These are phyloP conservation scores for Plectranthus barbatus DNA, from an alignment of 257 asterid genomes.

Conservation along the genomic window DNA sequence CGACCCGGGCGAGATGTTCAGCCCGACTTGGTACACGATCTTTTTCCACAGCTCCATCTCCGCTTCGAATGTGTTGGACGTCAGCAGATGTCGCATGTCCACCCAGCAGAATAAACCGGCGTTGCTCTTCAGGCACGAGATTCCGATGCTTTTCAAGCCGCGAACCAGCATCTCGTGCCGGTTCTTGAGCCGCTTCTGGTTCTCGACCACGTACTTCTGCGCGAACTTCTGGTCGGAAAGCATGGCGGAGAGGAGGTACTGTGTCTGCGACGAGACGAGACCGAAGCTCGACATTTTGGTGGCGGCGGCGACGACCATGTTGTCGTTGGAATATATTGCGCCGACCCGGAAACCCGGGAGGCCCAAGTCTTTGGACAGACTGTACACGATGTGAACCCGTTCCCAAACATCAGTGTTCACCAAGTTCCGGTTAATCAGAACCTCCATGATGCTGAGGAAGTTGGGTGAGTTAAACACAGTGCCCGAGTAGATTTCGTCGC, in stretches of 20 bases:
- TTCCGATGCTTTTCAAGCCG: conserved; percentile 45
- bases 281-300: conserved; percentile 92
- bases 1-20: conserved; percentile 62
- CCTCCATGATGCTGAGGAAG: conserved; percentile 40
- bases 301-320: conserved; percentile 54
- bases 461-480: conserved; percentile 39
- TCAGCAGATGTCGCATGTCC: conserved; percentile 41
- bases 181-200: conserved; percentile 39
- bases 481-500: conserved; percentile 63
- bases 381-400: conserved; percentile 56
- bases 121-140: conserved; percentile 52
- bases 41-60: conserved; percentile 60
- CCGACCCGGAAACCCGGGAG: conserved; percentile 92
- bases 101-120: conserved; percentile 60
- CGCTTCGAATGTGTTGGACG: conserved; percentile 30
- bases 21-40: conserved; percentile 41
- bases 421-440: conserved; percentile 13
- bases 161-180: conserved; percentile 50
- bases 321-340: conserved; percentile 57
- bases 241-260: conserved; percentile 57
- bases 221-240: conserved; percentile 59
- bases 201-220: conserved; percentile 34
- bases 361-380: conserved; percentile 66
- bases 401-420: conserved; percentile 17
- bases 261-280: conserved; percentile 72